These are phyloP conservation scores for Blastocystis sp. DNA, from an alignment of 352 stramenopile genomes.

Conservation along the genomic window DNA sequence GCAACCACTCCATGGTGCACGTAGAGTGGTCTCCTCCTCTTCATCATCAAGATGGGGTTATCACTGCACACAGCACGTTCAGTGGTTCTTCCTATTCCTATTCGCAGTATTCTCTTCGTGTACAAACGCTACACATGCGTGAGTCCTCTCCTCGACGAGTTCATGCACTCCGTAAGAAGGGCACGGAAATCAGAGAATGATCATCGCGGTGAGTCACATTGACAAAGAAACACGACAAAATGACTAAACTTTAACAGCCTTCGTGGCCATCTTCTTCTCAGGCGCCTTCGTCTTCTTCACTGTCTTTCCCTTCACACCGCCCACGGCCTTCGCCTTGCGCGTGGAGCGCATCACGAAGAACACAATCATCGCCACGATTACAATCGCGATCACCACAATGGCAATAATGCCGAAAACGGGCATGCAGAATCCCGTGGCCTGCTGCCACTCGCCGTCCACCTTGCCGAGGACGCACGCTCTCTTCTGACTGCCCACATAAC, in stretches of 20 bases:
- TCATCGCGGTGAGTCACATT: too few relatives aligned
- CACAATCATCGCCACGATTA: not conserved
- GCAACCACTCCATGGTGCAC: not conserved
- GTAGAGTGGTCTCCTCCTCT: not conserved
- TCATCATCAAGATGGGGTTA: not conserved
- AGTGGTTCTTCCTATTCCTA: too few relatives aligned
- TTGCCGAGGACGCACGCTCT: not conserved
- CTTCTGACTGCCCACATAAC: constrained; percentile 1
- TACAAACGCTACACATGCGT: too few relatives aligned
- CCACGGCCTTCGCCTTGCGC: not conserved
- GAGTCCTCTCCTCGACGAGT: too few relatives aligned
- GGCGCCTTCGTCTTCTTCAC: not conserved
- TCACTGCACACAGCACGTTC: not conserved
- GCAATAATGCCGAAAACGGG: constrained; percentile 11
- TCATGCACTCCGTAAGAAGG: too few relatives aligned
- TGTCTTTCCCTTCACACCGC: not conserved
- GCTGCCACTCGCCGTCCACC: constrained; percentile 11
- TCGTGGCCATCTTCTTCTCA: not conserved
- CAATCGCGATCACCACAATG: not conserved
- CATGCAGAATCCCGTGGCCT: not conserved
- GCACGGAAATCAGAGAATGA: not conserved
- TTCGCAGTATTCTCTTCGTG: too few relatives aligned
- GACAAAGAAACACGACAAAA: not conserved
- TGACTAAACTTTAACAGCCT: not conserved
- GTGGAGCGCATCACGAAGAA: not conserved